Conservation (phyloP, 1,139 yeast species). For the Hansenula sp. region DNA sequence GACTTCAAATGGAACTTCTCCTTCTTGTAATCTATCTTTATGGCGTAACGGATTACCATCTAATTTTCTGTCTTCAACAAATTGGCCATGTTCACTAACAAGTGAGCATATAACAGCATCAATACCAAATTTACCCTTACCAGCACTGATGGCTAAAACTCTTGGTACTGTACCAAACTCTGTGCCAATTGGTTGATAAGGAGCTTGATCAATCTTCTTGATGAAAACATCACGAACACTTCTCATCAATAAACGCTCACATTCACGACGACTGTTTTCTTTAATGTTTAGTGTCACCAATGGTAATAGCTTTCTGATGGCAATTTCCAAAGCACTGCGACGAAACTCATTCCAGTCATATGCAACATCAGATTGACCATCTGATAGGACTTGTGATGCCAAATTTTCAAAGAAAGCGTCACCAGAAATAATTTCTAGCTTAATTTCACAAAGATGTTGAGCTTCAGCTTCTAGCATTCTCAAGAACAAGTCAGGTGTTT, state of each 20-base stretch:
- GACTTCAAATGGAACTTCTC: conserved; percentile 42
- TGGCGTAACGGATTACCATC: conserved; percentile 58
- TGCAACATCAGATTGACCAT: conserved; percentile 78
- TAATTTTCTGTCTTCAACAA: conserved; percentile 73
- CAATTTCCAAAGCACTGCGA: conserved; percentile 58
- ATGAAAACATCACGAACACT: conserved; percentile 69
- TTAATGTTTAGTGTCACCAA: conserved; percentile 74
- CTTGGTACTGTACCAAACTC: conserved; percentile 82
- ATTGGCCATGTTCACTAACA: conserved; percentile 76
- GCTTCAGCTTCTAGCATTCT: conserved; percentile 90
- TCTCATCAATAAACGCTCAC: conserved; percentile 67
- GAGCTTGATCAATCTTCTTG: conserved; percentile 85
- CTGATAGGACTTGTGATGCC: conserved; percentile 65
- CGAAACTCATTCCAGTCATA: conserved; percentile 82
- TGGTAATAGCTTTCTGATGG: conserved; percentile 65
- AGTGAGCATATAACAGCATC: conserved; percentile 87
- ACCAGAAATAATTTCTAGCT: conserved; percentile 38
- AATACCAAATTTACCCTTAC: conserved; percentile 73
- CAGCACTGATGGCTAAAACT: conserved; percentile 78
- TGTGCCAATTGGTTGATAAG: conserved; percentile 76
- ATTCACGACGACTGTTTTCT: conserved; percentile 75
- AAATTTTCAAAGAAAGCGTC: conserved; percentile 44
- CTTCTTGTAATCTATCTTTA: conserved; percentile 36
- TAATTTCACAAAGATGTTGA: conserved; percentile 49
- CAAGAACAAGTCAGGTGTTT: conserved; percentile 75